Evolutionary conservation across 176 grass and related monocot species (phyloP), one percentile per base, ranked within the genome.

Genomic region (Luzula sylvatica): DNA sequence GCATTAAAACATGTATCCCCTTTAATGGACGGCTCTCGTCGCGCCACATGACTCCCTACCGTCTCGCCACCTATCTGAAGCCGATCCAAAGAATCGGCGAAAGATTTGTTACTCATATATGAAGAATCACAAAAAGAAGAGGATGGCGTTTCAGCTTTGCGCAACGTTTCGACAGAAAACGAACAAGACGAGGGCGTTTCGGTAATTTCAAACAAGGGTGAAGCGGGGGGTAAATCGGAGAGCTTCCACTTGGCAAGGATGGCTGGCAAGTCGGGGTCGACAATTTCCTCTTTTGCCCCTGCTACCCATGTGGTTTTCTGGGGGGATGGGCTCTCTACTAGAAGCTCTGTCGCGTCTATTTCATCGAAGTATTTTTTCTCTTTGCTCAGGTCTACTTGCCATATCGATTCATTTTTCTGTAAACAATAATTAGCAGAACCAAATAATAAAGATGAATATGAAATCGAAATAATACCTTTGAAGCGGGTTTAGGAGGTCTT

Each of bases 221-320:
- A 11, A 2, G 71, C 75, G 9, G 47, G 48, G 12, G 5, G 72
- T 62, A 92, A 24, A 40, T 73, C 84, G 20, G 62, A 82, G 53
- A 88, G 71, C 70, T 79, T 81, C 90, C 90, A 95, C 25, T 80
- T 75, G 67, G 80, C 74, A 30, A 95, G 29, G 69, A 95, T 95
- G 51, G 47, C 69, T 47, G 76, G 15, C 47, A 95, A 70, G 69
- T 95, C 73, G 85, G 62, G 70, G 7, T 7, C 9, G 28, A 46
- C 40, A 16, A n/a, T 20, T 60, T 70, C 68, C 39, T 73, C 32
- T 53, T 82, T 56, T 74, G 62, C 55, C 28, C 70, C 74, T 53
- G 27, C 49, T 14, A n/a, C 29, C 90, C 90, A 95, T 0, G 84
- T 82, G 48, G 52, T 48, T 52, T 75, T 78, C 47, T 75, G 81